Evolutionary conservation across 352 stramenopile species (phyloP).

Genomic region (Blastocystis sp.): DNA sequence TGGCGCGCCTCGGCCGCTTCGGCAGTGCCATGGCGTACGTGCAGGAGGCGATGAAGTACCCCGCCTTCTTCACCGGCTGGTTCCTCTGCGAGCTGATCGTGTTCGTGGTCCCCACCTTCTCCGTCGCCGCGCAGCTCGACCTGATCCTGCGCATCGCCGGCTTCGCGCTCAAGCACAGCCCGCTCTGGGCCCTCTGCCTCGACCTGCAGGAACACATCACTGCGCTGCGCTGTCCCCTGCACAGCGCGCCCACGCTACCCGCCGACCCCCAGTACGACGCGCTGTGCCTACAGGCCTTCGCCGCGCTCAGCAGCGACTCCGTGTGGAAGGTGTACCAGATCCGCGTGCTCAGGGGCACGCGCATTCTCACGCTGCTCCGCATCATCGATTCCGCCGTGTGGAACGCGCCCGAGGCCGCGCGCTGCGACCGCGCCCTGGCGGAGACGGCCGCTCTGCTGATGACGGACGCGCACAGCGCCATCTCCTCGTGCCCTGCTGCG

Average conservation of each 20-base stretch:
- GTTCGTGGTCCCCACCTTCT: neutral
- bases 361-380: neutral
- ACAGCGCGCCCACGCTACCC: neutral
- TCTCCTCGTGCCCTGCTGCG: neutral
- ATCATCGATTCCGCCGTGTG: neutral
- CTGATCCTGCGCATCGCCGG: neutral
- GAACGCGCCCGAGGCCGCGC: neutral
- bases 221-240: neutral
- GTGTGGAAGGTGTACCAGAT: slow-evolving; percentile 29
- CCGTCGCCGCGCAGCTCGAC: neutral
- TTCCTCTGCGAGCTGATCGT: neutral
- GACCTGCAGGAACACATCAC: neutral
- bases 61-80: neutral
- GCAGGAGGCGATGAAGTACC: neutral
- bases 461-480: neutral
- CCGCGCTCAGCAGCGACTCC: neutral
- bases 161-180: slow-evolving; percentile 1
- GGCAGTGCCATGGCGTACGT: neutral
- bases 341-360: neutral
- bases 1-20: slow-evolving; percentile 3
- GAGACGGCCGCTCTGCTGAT: neutral
- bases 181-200: neutral
- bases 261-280: neutral
- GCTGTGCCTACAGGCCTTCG: neutral
- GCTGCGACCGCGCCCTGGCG: neutral